A percentile compares a stretch with the other conserved stretches of the same genome.
Evolutionary conservation across 495 filamentous ascomycete species (phyloP).

Genomic region (Podospora tetraspora): DNA sequence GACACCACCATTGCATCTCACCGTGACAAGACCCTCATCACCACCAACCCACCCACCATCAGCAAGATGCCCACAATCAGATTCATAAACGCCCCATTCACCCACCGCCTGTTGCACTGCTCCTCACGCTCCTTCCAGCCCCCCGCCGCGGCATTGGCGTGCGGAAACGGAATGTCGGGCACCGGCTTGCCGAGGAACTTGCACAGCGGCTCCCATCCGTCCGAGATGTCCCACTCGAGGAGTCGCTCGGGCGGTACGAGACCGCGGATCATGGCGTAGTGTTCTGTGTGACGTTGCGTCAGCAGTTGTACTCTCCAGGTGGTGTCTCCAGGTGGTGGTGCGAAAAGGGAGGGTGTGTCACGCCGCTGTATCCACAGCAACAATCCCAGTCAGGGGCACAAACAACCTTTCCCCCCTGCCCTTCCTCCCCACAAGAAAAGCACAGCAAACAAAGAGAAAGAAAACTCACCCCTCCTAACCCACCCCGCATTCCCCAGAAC

Average conservation of each 20-base stretch:
- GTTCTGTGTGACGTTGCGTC: constrained; percentile 13
- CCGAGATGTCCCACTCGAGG: constrained; percentile 39
- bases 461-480: constrained; percentile 19
- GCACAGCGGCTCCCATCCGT: constrained; percentile 50
- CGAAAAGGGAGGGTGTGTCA: neutral
- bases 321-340: neutral
- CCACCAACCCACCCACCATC: neutral
- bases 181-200: constrained; percentile 41
- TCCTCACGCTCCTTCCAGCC: constrained; percentile 26
- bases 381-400: neutral
- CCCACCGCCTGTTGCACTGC: constrained; percentile 29
- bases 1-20: neutral
- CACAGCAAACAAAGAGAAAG: neutral
- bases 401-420: neutral
- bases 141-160: constrained; percentile 24
- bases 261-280: constrained; percentile 27
- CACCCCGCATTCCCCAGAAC: constrained; percentile 22
- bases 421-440: constrained; percentile 8
- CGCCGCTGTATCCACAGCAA: neutral
- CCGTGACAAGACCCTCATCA: neutral
- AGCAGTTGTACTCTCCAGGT: neutral
- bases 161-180: constrained; percentile 41
- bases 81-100: constrained; percentile 26
- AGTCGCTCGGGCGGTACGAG: constrained; percentile 41
- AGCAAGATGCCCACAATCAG: constrained; percentile 13